Evolutionary conservation across 345 rosid species (phyloP).

Genomic region (Camelina neglecta): DNA sequence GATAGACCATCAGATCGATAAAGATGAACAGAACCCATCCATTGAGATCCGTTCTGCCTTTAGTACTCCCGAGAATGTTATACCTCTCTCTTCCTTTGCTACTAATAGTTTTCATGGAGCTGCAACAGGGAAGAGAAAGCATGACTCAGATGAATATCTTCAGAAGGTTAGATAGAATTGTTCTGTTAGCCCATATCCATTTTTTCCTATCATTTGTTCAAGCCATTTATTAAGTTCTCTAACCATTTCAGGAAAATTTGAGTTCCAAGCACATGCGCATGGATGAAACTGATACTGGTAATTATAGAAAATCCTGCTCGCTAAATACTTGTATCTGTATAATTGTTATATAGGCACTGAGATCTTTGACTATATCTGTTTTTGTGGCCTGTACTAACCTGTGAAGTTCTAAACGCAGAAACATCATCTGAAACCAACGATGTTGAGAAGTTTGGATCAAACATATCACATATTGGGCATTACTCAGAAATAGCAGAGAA

Average conservation of each 20-base stretch:
- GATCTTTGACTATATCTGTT: conserved; percentile 9
- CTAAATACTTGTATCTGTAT: neutral
- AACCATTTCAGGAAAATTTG: conserved; percentile 61
- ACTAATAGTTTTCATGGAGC: conserved; percentile 33
- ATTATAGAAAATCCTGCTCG: conserved; percentile 41
- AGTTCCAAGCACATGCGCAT: conserved; percentile 53
- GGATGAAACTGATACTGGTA: conserved; percentile 47
- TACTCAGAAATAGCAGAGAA: conserved; percentile 86
- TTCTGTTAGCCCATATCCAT: neutral
- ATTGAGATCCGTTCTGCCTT: conserved; percentile 41
- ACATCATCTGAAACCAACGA: conserved; percentile 34
- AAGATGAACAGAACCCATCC: conserved; percentile 41
- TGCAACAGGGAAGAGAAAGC: conserved; percentile 64
- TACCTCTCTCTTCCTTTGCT: conserved; percentile 38
- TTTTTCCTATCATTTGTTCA: conserved; percentile 20
- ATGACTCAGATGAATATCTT: conserved; percentile 42
- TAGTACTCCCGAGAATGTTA: conserved; percentile 40
- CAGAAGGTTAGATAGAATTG: conserved; percentile 53
- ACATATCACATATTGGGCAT: conserved; percentile 70
- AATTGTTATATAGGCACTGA: neutral
- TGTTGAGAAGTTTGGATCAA: conserved; percentile 69
- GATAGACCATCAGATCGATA: conserved; percentile 41
- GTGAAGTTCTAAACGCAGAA: conserved; percentile 46
- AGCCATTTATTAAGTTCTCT: conserved; percentile 31
- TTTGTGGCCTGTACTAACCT: conserved; percentile 28